These are phyloP conservation scores for Entomortierella parvispora DNA, from an alignment of 192 early-diverging fungal genomes.

Conservation along the genomic window DNA sequence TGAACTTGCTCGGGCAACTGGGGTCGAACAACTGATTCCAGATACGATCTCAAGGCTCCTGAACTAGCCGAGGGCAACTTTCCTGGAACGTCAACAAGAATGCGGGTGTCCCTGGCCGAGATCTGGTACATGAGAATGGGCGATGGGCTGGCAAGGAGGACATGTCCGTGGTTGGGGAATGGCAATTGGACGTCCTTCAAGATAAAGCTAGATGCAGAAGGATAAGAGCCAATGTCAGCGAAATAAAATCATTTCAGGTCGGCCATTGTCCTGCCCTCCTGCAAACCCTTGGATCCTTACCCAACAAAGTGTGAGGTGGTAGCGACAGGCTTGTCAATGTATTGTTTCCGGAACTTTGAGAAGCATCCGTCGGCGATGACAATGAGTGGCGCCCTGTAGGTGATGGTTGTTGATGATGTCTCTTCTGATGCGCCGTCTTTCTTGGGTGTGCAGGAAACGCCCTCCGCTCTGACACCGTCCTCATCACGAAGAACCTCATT, in stretches of 20 bases:
- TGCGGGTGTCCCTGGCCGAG: conserved; percentile 84
- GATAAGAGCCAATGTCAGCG: too few species aligned
- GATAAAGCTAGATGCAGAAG: conserved; percentile 60
- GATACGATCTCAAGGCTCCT: conserved; percentile 72
- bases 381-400: conserved; percentile 78
- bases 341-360: conserved; percentile 90
- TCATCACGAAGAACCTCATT: conserved; percentile 66
- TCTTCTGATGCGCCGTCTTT: conserved; percentile 18
- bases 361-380: conserved; percentile 95
- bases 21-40: conserved; percentile 71
- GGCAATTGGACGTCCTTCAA: conserved; percentile 79
- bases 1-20: conserved; percentile 75
- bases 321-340: conserved; percentile 60
- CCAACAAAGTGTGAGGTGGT: conserved; percentile 79
- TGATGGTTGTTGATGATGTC: conserved; percentile 2
- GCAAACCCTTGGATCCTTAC: conserved; percentile 51
- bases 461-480: conserved; percentile 61
- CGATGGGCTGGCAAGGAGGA: conserved; percentile 84
- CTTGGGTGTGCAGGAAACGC: conserved; percentile 63
- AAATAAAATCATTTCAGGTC: too few species aligned
- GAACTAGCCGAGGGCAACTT: conserved; percentile 74
- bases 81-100: conserved; percentile 94
- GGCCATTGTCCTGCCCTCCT: too few species aligned
- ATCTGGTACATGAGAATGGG: conserved; percentile 96
- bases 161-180: conserved; percentile 89